A percentile compares a stretch with the other conserved stretches of the same genome.
These are phyloP conservation scores for Dissophora globulifera DNA, from an alignment of 192 early-diverging fungal species.

Conservation along the genomic window DNA sequence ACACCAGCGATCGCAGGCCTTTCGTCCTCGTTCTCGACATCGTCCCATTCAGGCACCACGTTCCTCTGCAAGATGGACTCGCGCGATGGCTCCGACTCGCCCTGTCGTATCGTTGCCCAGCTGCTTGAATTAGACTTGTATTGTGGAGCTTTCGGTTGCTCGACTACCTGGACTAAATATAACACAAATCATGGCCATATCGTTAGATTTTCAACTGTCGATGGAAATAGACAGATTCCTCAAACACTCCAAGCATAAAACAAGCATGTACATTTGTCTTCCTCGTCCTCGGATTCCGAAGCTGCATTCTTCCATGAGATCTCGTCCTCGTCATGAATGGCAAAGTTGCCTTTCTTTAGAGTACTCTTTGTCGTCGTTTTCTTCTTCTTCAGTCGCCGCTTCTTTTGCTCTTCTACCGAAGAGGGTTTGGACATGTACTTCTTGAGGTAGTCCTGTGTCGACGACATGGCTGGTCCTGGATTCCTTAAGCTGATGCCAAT, in stretches of 20 bases:
- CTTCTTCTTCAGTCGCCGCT: conserved; percentile 32
- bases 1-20: conserved; percentile 45
- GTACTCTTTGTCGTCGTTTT: conserved; percentile 11
- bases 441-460: conserved; percentile 53
- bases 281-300: conserved; percentile 46
- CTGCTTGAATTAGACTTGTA: conserved; percentile 47
- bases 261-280: no score
- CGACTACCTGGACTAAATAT: conserved; percentile 33
- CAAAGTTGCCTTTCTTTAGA: conserved; percentile 41
- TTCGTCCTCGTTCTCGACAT: conserved; percentile 52
- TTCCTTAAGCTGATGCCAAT: no score
- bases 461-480: conserved; percentile 30
- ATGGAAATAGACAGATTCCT: no score
- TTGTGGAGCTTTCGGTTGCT: conserved; percentile 18
- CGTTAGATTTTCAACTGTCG: no score
- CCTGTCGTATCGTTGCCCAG: conserved; percentile 41
- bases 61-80: conserved; percentile 29
- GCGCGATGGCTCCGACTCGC: conserved; percentile 30
- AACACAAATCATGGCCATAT: no score
- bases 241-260: no score
- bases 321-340: conserved; percentile 51
- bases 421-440: conserved; percentile 51
- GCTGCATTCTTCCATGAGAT: conserved; percentile 33
- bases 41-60: conserved; percentile 48
- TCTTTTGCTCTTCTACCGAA: conserved; percentile 39